A percentile compares a stretch with the other conserved stretches of the same genome.
Conservation (phyloP, 768 basidiomycete genomes). For the Russula brevipes region DNA sequence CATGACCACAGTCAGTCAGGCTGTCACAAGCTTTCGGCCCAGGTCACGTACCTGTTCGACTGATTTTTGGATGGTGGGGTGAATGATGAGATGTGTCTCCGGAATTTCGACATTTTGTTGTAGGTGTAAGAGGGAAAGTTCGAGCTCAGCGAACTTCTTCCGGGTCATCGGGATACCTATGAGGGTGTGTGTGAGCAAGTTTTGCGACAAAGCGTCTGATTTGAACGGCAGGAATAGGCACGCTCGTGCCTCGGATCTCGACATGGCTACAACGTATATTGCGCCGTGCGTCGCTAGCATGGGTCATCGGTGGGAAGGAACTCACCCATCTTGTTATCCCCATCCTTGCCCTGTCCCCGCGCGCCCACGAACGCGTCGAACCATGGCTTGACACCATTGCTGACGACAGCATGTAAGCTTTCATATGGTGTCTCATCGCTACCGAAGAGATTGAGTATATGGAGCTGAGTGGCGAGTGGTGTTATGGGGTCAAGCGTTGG, state of each 20-base stretch:
- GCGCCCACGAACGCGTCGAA: slow-evolving; percentile 96
- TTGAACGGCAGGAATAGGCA: neutral
- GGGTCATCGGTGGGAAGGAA: neutral
- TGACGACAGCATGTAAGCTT: slow-evolving; percentile 90
- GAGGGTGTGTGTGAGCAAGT: neutral
- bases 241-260: neutral
- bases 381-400: slow-evolving; percentile 94
- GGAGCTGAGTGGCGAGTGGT: slow-evolving; percentile 80
- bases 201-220: neutral
- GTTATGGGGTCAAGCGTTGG: slow-evolving; percentile 73
- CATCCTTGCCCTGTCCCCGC: slow-evolving; percentile 67
- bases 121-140: slow-evolving; percentile 86
- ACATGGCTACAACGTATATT: neutral
- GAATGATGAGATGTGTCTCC: slow-evolving; percentile 88
- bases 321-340: slow-evolving; percentile 76
- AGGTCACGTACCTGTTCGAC: slow-evolving; percentile 52
- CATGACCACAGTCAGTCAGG: neutral
- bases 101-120: slow-evolving; percentile 99
- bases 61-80: slow-evolving; percentile 82
- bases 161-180: slow-evolving; percentile 93
- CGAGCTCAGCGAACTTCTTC: slow-evolving; percentile 98
- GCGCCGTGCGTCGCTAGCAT: neutral
- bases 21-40: neutral
- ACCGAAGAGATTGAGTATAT: slow-evolving; percentile 88
- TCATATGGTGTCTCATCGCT: slow-evolving; percentile 91